Base-by-base conservation (phyloP, 1,284 basidiomycete species). In the Apiotrichum porosum region DNA sequence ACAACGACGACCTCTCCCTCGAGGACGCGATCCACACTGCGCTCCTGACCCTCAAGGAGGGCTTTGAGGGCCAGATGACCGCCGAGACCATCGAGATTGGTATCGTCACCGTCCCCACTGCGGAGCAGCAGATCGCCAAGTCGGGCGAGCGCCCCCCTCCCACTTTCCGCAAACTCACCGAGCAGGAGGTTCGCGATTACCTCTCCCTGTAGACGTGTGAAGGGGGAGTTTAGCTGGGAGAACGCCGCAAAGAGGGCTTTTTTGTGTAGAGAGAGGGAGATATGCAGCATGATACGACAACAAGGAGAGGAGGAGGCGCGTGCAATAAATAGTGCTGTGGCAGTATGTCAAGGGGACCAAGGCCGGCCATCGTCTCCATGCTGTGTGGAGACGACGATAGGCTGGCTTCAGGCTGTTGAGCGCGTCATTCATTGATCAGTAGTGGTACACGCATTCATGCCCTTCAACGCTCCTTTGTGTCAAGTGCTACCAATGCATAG, bases 61-160 rank as follows among this genome's bases (percentile, higher is more conserved):
- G 94, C 9, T 97, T 97, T 63, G 95, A 99, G 74, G 95, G 95
- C 13, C 88, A 97, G 71, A 97, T 99, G 93, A 97, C 94, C 18
- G 94, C 97, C 76, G 94, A 97, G 78, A 99, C 95, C 30, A 95
- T 99, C 66, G 95, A 99, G 75, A 93, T 99, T 51, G 95, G 95
- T 38, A 84, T 99, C 39, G 82, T 98, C 52, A 90, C 88, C 42
- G 86, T 90, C 15, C 90, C 92, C 5, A 86, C 83, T 19, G 68
- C 79, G 21, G 82, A 83, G 58, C 86, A 90, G 66, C 77, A 88
- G 47, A 83, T 84, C 58, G 83, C 81, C 48, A 85, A 75, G 52
- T 63, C 71, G 1, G 83, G 83, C 28, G 84, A 85, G 60, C 80
- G 88, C 50, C 81, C 83, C 42, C 84, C 83, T 65, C 85, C 91